Conservation (phyloP, 192 early-diverging fungal species). For the Backusella australiensis region DNA sequence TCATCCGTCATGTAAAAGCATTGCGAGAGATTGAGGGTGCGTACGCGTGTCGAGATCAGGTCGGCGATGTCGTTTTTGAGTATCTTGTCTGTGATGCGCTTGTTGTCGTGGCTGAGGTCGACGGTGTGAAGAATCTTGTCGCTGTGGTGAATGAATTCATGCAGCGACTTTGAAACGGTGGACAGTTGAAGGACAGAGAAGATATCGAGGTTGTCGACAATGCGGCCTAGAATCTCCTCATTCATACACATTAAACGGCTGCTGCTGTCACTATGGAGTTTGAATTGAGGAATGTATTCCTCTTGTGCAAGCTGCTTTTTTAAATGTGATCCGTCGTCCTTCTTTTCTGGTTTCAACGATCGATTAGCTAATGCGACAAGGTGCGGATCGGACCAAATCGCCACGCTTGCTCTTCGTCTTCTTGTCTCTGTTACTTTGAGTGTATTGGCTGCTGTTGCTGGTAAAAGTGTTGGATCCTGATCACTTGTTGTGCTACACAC, state of each 20-base stretch:
- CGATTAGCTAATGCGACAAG: conserved; percentile 63
- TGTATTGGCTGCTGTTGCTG: conserved; percentile 33
- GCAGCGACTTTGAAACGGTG: not conserved
- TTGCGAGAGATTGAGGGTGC: conserved; percentile 53
- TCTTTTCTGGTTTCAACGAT: not conserved
- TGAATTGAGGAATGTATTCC: not conserved
- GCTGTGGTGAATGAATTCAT: not conserved
- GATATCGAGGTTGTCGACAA: not conserved
- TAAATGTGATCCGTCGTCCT: not conserved
- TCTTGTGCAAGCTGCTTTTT: not conserved
- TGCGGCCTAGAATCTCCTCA: not conserved
- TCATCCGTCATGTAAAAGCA: conserved; percentile 74
- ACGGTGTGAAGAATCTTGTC: conserved; percentile 42
- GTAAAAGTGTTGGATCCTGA: conserved; percentile 36
- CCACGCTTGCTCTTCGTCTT: conserved; percentile 64
- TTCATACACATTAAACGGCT: not conserved
- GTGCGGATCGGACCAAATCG: conserved; percentile 75
- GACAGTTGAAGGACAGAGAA: not conserved
- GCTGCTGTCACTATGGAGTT: not conserved
- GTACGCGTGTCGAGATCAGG: conserved; percentile 45
- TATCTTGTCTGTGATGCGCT: conserved; percentile 52
- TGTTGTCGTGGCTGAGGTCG: conserved; percentile 58
- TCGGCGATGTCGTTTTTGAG: conserved; percentile 30
- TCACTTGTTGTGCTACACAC: conserved; percentile 27
- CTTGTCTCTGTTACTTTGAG: conserved; percentile 34